Conservation (phyloP, 305 asterid species). For the Stenogyne calaminthoides region DNA sequence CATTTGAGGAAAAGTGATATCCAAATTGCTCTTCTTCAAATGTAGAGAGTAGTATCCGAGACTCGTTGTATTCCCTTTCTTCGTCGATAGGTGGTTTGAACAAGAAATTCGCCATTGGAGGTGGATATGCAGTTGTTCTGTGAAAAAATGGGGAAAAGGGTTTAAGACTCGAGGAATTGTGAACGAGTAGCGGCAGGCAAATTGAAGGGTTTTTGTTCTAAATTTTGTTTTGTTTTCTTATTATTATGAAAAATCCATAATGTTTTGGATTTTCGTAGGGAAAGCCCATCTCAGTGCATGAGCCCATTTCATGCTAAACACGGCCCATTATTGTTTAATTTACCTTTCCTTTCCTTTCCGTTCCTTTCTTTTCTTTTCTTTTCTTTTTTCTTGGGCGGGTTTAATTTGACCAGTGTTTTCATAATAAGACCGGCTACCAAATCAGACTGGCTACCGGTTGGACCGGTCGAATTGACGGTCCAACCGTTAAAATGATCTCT, state of each 20-base stretch:
- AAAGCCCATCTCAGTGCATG: background rate
- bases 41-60: too few species aligned
- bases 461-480: too few species aligned
- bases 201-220: conserved; percentile 21
- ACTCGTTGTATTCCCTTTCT: conserved; percentile 44
- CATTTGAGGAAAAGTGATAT: too few species aligned
- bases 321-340: background rate
- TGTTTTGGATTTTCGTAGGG: background rate
- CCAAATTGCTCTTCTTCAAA: too few species aligned
- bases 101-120: conserved; percentile 53
- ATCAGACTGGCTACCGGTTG: too few species aligned
- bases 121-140: conserved; percentile 6
- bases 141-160: conserved; percentile 13
- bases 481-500: too few species aligned
- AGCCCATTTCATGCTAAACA: background rate
- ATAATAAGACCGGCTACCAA: too few species aligned
- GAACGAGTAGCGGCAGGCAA: background rate
- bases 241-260: background rate
- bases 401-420: too few species aligned
- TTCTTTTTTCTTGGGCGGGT: too few species aligned
- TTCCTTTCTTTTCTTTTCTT: too few species aligned
- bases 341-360: too few species aligned
- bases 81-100: conserved; percentile 87
- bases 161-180: too few species aligned
- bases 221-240: background rate